A percentile compares a stretch with the other conserved stretches of the same genome.
phyloP scores from a whole-genome alignment of 2,329 filamentous ascomycete genomes.

The Aspergillus candidus region DNA sequence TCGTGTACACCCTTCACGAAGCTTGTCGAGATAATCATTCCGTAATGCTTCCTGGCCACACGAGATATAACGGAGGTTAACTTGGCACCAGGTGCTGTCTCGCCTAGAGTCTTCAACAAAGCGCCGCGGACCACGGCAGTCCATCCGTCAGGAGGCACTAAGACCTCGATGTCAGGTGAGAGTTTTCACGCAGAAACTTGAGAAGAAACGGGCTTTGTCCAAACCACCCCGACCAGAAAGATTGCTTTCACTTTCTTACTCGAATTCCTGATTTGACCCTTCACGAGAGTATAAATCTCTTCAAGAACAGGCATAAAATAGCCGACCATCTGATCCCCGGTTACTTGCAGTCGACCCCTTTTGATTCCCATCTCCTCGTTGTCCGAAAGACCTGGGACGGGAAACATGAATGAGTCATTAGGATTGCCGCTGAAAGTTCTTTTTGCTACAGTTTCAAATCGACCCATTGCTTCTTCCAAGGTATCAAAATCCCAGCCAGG shows the following conservation, averaged over 20 bases:
- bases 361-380: slow-evolving; percentile 12
- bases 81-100: slow-evolving; percentile 2
- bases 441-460: slow-evolving; percentile 23
- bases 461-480: slow-evolving; percentile 18
- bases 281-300: slow-evolving; percentile 16
- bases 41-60: slow-evolving; percentile 20
- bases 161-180: slow-evolving; percentile 12
- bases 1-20: slow-evolving; percentile 11
- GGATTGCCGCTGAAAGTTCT: slow-evolving; percentile 17
- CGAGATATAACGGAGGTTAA: slow-evolving; percentile 15
- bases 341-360: slow-evolving; percentile 17
- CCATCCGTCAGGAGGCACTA: slow-evolving; percentile 21
- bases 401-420: slow-evolving; percentile 14
- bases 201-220: slow-evolving; percentile 23
- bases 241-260: slow-evolving; percentile 52
- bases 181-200: slow-evolving; percentile 12
- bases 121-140: slow-evolving; percentile 23
- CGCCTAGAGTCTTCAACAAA: slow-evolving; percentile 12
- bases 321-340: slow-evolving; percentile 11
- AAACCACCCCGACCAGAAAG: slow-evolving; percentile 26
- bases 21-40: not conserved
- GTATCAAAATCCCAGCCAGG: slow-evolving; percentile 21
- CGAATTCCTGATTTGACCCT: slow-evolving; percentile 45
- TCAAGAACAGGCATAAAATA: slow-evolving; percentile 20
- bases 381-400: slow-evolving; percentile 20